Evolutionary conservation across 768 basidiomycete species (phyloP), one percentile per base, ranked within the genome.

Genomic region (Tricholoma hemisulphureum): DNA sequence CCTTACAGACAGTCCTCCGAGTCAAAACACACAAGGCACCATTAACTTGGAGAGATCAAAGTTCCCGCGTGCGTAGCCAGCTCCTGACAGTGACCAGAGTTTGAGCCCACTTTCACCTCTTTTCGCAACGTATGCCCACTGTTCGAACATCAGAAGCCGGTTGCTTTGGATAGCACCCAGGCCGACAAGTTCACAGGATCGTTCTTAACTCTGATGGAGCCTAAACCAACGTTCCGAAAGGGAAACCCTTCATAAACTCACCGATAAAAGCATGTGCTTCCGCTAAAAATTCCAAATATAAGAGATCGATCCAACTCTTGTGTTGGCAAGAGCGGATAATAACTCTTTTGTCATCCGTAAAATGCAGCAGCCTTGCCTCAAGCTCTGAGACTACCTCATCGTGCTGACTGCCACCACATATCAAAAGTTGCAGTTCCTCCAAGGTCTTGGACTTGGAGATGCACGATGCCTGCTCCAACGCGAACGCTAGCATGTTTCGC

Each of bases 21-120:
- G n/a, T 94, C 72, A 91, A 92, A 74, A 79, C 80, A 5, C 77
- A 88, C 61, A 78, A 75, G 58, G 83, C 95, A 24, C 94, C 94
- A 14, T 60, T 95, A 13, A 87, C 80, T 7, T 95, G 91, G 89
- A 82, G 94, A 70, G 94, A 97, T 73, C 83, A 86, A 61, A 95
- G 94, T 70, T 97, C n/a, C 94, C 60, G 85, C 92, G 93, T 95
- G 71, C 67, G 94, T 83, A 24, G 64, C 23, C 43, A 43, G 28
- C 9, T 6, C 46, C 54, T 20, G 46, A 46, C 29, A 45, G 52
- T 49, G 34, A 54, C 28, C 51, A 63, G n/a, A n/a, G n/a, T n/a
- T n/a, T n/a, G n/a, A n/a, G n/a, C n/a, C n/a, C n/a, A n/a, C n/a
- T n/a, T n/a, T n/a, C n/a, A n/a, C n/a, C n/a, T n/a, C n/a, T n/a